Base-by-base conservation (phyloP, 257 asterid genomes). In the Mentha longifolia region DNA sequence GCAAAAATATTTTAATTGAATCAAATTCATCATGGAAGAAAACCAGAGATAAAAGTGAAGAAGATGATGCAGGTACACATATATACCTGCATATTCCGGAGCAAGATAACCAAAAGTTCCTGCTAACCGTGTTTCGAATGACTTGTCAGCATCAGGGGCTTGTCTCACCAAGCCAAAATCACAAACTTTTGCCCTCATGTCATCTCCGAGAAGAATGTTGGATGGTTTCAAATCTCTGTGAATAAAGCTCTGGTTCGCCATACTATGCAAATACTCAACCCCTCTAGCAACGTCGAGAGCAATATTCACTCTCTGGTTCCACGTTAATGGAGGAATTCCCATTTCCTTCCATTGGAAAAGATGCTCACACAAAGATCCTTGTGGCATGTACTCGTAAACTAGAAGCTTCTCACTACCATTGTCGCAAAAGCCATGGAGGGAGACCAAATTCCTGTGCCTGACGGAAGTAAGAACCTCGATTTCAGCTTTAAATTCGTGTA, bases 101-200 rank as follows among this genome's bases (percentile, higher is more conserved):
- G 99, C 98, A 76, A 94, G 95, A 81, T 91, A 94, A 15, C 99
- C 99, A 15, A 94, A 94, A 1, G 99, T 95, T 74, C 99, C 99
- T 0, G 99, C 99, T 43, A 92, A 77, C 56, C 79, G 73, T 2
- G 99, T 92, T 71, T 86, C 94, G 5, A 92, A 46, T 0, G 99
- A 92, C 60, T 70, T 49, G 37, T 78, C 81, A 1, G 91, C 88
- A 35, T 84, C 89, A 1, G 94, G 93, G 5, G 98, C 93, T 10
- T 82, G 78, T 65, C 82, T 85, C 46, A 95, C 99, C 84, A 95
- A 69, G 30, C 99, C 99, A 55, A 95, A 94, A 84, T 94, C 99
- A 0, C 98, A 78, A 74, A 94, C 99, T 79, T 94, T 94, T 9
- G 97, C 98, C 75, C 93, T 91, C 92, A 88, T 77, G 43, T 88